Conservation (phyloP, 2,329 filamentous ascomycete genomes). For the Beauveria rudraprayagi region DNA sequence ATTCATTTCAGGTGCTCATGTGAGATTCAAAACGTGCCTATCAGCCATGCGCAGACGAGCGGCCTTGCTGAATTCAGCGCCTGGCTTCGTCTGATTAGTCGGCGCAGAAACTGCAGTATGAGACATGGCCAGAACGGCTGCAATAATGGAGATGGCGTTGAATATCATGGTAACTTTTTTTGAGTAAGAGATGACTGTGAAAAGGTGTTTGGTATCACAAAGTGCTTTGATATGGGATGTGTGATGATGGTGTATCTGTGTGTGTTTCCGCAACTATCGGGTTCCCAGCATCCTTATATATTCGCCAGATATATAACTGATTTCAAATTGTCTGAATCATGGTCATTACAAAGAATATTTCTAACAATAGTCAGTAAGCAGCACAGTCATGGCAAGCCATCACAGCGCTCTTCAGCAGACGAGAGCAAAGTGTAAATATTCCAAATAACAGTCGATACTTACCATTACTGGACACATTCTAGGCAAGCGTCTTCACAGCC, state of each 20-base stretch:
- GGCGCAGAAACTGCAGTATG: constrained; percentile 8
- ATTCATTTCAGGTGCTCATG: not conserved
- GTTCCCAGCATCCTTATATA: not conserved
- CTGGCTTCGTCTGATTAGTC: not conserved
- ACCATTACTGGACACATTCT: not conserved
- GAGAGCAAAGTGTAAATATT: not conserved
- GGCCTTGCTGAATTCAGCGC: constrained; percentile 24
- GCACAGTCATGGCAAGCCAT: not conserved
- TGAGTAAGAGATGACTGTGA: not conserved
- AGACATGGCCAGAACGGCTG: constrained; percentile 31
- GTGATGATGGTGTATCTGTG: not conserved
- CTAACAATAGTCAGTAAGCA: not conserved
- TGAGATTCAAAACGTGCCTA: constrained; percentile 21
- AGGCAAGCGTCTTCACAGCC: not conserved
- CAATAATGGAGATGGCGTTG: constrained; percentile 24
- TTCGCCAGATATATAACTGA: not conserved
- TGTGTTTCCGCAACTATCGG: not conserved
- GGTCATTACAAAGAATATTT: not conserved
- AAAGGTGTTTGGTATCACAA: not conserved
- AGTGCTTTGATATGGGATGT: not conserved
- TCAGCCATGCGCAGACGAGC: constrained; percentile 33
- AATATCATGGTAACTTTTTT: constrained; percentile 24
- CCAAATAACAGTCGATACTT: not conserved
- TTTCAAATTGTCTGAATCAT: not conserved
- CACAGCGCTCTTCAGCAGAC: not conserved